These are phyloP conservation scores for Botryotinia globosa DNA, from an alignment of 2,329 filamentous ascomycete genomes.

Conservation along the genomic window DNA sequence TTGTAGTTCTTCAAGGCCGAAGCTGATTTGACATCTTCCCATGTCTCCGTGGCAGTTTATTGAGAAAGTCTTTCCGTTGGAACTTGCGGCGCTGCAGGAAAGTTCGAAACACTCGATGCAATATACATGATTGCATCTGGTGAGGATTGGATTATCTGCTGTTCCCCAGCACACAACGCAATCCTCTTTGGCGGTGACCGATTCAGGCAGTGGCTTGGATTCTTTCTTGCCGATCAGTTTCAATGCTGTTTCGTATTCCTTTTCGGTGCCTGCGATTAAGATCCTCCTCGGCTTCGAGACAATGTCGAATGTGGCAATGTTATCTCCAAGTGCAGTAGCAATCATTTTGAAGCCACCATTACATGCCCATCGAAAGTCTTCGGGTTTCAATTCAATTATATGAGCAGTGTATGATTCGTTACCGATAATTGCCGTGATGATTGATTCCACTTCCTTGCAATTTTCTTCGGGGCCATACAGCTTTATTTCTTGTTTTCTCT, in stretches of 20 bases:
- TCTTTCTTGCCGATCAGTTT: not conserved
- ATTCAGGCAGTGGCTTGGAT: not conserved
- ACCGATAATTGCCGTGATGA: slow-evolving; percentile 33
- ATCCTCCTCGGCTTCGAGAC: not conserved
- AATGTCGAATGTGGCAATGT: slow-evolving; percentile 30
- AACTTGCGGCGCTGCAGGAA: slow-evolving; percentile 32
- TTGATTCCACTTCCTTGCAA: slow-evolving; percentile 21
- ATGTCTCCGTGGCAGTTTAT: slow-evolving; percentile 19
- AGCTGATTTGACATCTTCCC: slow-evolving; percentile 16
- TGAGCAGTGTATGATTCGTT: slow-evolving; percentile 20
- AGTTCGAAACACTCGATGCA: slow-evolving; percentile 44
- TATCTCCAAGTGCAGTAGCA: not conserved
- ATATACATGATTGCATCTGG: slow-evolving; percentile 35
- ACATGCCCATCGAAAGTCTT: not conserved
- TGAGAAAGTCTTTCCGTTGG: slow-evolving; percentile 27
- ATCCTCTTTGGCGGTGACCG: not conserved
- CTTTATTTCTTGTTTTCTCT: not conserved
- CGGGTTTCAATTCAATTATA: slow-evolving; percentile 36
- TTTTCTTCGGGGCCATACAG: slow-evolving; percentile 3
- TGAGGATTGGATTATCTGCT: not conserved
- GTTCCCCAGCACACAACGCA: slow-evolving; percentile 6
- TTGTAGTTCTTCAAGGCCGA: slow-evolving; percentile 23
- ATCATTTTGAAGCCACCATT: slow-evolving; percentile 9
- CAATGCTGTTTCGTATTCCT: not conserved
- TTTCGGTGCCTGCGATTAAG: not conserved